These are phyloP conservation scores for Dictyostelium citrinum DNA, from an alignment of 78 protist species.

Conservation along the genomic window DNA sequence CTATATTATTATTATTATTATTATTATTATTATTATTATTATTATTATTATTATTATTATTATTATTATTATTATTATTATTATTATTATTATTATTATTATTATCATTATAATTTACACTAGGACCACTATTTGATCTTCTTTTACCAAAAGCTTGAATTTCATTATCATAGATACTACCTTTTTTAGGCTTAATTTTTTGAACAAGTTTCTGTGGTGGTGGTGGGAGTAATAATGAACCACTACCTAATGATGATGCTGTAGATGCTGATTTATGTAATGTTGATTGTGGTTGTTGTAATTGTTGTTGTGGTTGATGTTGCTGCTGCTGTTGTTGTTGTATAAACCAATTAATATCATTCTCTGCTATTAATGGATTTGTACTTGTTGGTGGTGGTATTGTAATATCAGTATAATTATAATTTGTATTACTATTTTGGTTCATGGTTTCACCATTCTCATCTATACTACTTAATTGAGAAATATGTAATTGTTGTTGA, in stretches of 20 bases:
- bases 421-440: not conserved
- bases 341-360: conserved; percentile 2
- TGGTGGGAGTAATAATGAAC: conserved; percentile 13
- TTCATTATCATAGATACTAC: conserved; percentile 12
- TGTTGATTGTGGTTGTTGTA: not conserved
- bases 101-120: not conserved
- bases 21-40: not conserved
- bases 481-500: not conserved
- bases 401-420: not conserved
- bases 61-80: not conserved
- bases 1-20: not conserved
- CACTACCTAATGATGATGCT: not conserved
- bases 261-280: not conserved
- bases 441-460: not conserved
- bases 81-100: not conserved
- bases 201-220: conserved; percentile 19
- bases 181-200: conserved; percentile 2
- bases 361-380: not conserved
- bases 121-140: not conserved
- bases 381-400: not conserved
- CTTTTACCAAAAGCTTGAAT: not conserved
- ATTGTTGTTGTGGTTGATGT: not conserved
- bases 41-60: not conserved
- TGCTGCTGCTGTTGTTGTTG: not conserved
- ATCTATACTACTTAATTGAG: not conserved